Base-by-base conservation (phyloP, 2,329 filamentous ascomycete species). In the Pestalotiopsis sp. region DNA sequence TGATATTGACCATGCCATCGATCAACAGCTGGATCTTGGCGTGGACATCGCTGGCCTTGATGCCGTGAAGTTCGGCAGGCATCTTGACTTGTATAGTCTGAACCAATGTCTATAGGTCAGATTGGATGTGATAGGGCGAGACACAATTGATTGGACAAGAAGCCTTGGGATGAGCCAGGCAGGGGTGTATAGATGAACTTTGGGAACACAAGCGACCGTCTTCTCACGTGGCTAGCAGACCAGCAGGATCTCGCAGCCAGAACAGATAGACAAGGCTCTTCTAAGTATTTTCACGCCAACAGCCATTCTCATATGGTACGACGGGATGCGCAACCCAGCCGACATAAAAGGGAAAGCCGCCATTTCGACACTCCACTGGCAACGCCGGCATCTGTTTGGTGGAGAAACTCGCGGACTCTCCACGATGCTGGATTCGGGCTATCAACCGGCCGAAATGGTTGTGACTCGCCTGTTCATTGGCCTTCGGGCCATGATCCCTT, bases 1-100 rank as follows among this genome's bases (percentile, higher is more conserved):
- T 89, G 80, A 95, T 94, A 79, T 92, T 92, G 78, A 95, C 86
- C 57, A 95, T 85, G 75, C 93, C 92, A 76, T 91, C 81, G 73
- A 93, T 94, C 69, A 95, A 84, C 20, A 89, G 84, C 52, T 88
- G 83, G 76, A 95, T 90, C 69, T 88, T 84, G 71, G 78, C 78
- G 75, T 88, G 85, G 69, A 88, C 78, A 68, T 86, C 81, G 70
- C 77, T 77, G 23, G 84, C 78, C 70, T 82, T 81, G 77, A 87
- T 78, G 65, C 83, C 84, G 70, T 85, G 78, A 60, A 83, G 70
- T 72, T 83, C 77, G 69, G 78, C 70, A 17, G 82, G 82, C 82
- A 84, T 83, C 65, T 71, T 77, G 68, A 31, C 23, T n/a, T n/a
- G 5, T 49, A 6, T 27, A 17, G 6, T 66, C 11, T 25, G 31